Percentiles rank a stretch among this genome's conserved stretches.
Evolutionary conservation across 805 yeast species (phyloP).

Genomic region (Ogataea saltuana): DNA sequence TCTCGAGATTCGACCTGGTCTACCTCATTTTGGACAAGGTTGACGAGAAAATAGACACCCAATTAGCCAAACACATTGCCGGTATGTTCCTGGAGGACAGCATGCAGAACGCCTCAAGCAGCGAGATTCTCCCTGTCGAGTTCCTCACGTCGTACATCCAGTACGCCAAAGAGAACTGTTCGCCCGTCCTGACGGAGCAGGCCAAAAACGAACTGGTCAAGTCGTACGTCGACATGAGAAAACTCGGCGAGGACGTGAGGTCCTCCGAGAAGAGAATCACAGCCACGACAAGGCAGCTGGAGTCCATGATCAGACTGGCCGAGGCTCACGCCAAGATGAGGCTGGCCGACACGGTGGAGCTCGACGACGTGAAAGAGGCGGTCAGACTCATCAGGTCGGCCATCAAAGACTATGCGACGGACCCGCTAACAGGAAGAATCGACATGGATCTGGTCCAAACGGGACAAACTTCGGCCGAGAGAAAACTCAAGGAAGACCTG

Average conservation of each 20-base stretch:
- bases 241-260: conserved; percentile 87
- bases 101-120: conserved; percentile 67
- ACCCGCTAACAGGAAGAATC: conserved; percentile 93
- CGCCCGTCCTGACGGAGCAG: conserved; percentile 76
- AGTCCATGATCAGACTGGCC: conserved; percentile 88
- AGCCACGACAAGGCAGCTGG: conserved; percentile 96
- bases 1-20: conserved; percentile 93
- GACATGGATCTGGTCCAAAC: conserved; percentile 98
- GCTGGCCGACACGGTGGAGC: conserved; percentile 65
- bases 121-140: conserved; percentile 80
- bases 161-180: conserved; percentile 83
- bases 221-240: conserved; percentile 91
- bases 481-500: conserved; percentile 73
- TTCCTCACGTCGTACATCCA: conserved; percentile 86
- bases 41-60: conserved; percentile 80
- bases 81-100: conserved; percentile 87
- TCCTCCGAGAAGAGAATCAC: conserved; percentile 88
- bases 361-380: conserved; percentile 87
- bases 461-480: conserved; percentile 86
- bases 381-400: conserved; percentile 92
- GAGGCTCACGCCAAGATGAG: conserved; percentile 99
- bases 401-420: conserved; percentile 96
- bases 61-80: conserved; percentile 87
- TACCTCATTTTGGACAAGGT: conserved; percentile 91
- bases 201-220: conserved; percentile 86